Evolutionary conservation across 495 filamentous ascomycete genomes (phyloP).

Genomic region (Apiosordaria backusii): DNA sequence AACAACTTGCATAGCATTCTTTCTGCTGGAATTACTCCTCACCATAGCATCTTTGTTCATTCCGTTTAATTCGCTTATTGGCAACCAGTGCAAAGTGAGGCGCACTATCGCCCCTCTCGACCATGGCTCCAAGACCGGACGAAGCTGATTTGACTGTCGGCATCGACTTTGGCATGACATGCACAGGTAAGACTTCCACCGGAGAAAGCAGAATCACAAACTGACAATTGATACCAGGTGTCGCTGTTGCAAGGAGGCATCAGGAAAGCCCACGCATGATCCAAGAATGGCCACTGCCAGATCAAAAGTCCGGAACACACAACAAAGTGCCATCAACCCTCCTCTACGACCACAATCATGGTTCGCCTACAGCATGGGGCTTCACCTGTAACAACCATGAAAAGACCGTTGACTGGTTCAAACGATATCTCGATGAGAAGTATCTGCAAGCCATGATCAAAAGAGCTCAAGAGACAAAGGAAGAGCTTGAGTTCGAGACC

Average conservation of each 20-base stretch:
- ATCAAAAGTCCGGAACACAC: not conserved
- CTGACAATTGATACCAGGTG: not conserved
- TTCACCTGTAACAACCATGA: not conserved
- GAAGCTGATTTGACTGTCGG: not conserved
- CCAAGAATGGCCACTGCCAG: slow-evolving; percentile 2
- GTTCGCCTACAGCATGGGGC: not conserved
- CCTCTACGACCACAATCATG: not conserved
- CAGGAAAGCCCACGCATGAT: not conserved
- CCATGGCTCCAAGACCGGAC: not conserved
- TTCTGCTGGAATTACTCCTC: not conserved
- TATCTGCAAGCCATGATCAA: not conserved
- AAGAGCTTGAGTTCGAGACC: not conserved
- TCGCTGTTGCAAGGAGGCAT: not conserved
- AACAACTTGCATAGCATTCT: too few species aligned
- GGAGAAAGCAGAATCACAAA: not conserved
- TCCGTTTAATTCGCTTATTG: not conserved
- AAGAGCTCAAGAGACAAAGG: not conserved
- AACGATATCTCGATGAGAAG: slow-evolving; percentile 1
- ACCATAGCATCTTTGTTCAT: not conserved
- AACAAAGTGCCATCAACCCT: not conserved
- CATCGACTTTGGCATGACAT: slow-evolving; percentile 10
- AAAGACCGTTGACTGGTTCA: slow-evolving; percentile 1
- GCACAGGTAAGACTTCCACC: not conserved
- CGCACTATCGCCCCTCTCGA: not conserved
- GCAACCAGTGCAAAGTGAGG: not conserved